These are phyloP conservation scores for Gossypium ekmanianum DNA, from an alignment of 345 rosid species.

Conservation along the genomic window DNA sequence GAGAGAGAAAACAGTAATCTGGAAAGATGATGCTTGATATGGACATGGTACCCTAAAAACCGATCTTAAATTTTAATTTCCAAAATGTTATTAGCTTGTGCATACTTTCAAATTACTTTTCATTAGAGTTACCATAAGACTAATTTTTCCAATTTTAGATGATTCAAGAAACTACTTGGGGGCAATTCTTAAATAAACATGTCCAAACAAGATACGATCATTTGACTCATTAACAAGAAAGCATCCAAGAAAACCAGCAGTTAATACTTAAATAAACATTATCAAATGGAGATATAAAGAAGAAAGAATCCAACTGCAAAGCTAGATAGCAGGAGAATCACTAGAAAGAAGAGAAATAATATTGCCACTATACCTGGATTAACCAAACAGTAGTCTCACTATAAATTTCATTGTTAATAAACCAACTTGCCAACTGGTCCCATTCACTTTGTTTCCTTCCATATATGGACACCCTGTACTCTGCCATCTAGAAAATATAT, in stretches of 20 bases:
- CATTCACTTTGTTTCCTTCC: slow-evolving; percentile 62
- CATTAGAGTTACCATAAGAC: not conserved
- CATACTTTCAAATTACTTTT: slow-evolving; percentile 5
- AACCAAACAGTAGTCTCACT: slow-evolving; percentile 55
- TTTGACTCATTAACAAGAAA: not conserved
- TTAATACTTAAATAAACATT: not conserved
- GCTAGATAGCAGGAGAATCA: not conserved
- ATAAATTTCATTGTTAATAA: slow-evolving; percentile 44
- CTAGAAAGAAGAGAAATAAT: not conserved
- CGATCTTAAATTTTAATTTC: not conserved
- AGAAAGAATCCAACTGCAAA: not conserved
- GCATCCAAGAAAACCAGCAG: slow-evolving; percentile 3
- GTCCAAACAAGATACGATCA: slow-evolving; percentile 11
- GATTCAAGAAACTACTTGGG: not conserved
- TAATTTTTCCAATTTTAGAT: not conserved
- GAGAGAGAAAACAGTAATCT: not conserved
- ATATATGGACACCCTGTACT: slow-evolving; percentile 48
- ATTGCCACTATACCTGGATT: slow-evolving; percentile 37
- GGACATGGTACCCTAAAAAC: not conserved
- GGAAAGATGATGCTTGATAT: slow-evolving; percentile 3
- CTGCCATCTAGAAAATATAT: slow-evolving; percentile 39
- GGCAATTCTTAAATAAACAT: not conserved
- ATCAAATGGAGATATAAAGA: not conserved
- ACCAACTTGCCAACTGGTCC: slow-evolving; percentile 64
- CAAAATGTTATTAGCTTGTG: not conserved